A percentile compares a stretch with the other conserved stretches of the same genome.
phyloP scores from a whole-genome alignment of 176 grass and related monocot species.

The Bothriochloa decipiens region DNA sequence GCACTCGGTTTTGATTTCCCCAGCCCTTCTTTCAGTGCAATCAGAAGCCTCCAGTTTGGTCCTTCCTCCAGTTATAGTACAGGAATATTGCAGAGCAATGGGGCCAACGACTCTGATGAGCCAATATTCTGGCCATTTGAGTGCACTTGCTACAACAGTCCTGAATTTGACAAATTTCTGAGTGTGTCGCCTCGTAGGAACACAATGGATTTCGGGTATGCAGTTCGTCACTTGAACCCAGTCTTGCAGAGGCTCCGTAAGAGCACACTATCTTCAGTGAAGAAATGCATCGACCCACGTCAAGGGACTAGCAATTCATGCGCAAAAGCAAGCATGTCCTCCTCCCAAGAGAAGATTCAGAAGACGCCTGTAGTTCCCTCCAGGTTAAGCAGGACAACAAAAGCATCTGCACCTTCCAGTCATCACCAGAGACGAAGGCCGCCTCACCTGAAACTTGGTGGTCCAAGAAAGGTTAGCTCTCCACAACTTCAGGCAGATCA shows the following conservation, averaged over 20 bases:
- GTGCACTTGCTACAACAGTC: constrained; percentile 33
- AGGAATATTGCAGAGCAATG: background rate
- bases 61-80: constrained; percentile 15
- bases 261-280: constrained; percentile 29
- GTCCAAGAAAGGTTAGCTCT: constrained; percentile 16
- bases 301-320: background rate
- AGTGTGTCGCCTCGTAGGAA: constrained; percentile 45
- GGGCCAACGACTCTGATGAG: constrained; percentile 27
- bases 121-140: constrained; percentile 67
- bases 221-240: constrained; percentile 39
- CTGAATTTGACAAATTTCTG: constrained; percentile 48
- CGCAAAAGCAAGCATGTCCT: constrained; percentile 5
- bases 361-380: constrained; percentile 17
- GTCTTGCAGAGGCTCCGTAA: constrained; percentile 35
- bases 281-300: background rate
- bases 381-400: constrained; percentile 34
- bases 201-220: background rate
- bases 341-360: constrained; percentile 25
- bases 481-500: background rate
- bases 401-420: background rate
- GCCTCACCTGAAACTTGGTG: constrained; percentile 36
- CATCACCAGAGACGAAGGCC: constrained; percentile 48
- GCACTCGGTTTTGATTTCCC: constrained; percentile 42
- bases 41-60: constrained; percentile 29
- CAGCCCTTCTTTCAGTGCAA: constrained; percentile 53